Percentiles rank a stretch among this genome's conserved stretches.
phyloP scores from a whole-genome alignment of 495 filamentous ascomycete genomes.

The Apiosordaria backusii region DNA sequence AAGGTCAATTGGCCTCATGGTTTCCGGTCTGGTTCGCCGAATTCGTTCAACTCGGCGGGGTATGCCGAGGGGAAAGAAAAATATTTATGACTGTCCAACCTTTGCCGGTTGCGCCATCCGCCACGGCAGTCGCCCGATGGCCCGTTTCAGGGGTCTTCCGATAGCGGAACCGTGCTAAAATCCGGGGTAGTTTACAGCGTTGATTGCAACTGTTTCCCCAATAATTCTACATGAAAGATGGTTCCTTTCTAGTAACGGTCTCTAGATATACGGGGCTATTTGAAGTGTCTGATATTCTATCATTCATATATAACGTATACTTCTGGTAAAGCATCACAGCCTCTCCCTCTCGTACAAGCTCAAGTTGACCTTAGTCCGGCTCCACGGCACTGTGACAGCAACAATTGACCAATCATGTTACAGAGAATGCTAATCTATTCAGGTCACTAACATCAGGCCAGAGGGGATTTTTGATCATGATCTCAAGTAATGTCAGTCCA shows the following conservation, averaged over 20 bases:
- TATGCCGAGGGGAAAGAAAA: conserved; percentile 6
- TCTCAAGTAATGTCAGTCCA: neutral
- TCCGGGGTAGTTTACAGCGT: conserved; percentile 4
- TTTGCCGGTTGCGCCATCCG: conserved; percentile 16
- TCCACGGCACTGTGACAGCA: neutral
- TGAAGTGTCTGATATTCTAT: neutral
- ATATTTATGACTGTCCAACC: neutral
- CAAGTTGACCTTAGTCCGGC: neutral
- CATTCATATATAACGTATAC: too few species aligned
- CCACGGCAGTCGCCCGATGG: neutral
- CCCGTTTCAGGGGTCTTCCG: conserved; percentile 16
- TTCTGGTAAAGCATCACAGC: neutral
- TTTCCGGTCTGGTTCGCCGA: conserved; percentile 19
- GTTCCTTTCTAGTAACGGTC: neutral
- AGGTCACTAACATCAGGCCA: neutral
- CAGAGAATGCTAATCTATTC: conserved; percentile 2
- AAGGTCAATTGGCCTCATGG: conserved; percentile 41
- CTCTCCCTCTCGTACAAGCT: neutral
- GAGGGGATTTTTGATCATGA: neutral
- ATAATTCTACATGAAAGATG: neutral
- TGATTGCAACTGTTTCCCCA: neutral
- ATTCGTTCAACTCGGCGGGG: conserved; percentile 12
- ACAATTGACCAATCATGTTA: conserved; percentile 1
- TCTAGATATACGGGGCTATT: neutral
- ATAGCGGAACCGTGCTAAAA: conserved; percentile 17